These are phyloP conservation scores for Calocybe cyanea DNA, from an alignment of 768 basidiomycete species.

Conservation along the genomic window DNA sequence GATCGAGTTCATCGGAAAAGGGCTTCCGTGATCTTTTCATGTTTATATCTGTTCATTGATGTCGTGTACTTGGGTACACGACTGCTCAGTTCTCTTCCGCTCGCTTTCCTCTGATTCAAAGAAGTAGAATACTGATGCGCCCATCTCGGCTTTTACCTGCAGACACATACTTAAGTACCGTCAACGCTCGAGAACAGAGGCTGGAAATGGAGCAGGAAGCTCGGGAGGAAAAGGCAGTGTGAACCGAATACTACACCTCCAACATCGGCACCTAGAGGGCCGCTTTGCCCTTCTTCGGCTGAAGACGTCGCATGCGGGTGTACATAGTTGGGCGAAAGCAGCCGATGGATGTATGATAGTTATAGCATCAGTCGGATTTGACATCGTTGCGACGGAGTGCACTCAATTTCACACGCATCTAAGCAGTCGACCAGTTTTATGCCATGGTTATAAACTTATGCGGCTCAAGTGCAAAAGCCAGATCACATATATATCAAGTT, in stretches of 20 bases:
- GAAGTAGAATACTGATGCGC: neutral
- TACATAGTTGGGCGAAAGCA: neutral
- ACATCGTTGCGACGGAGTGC: too few relatives aligned
- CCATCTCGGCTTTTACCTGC: neutral
- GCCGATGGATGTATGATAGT: neutral
- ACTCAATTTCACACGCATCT: too few relatives aligned
- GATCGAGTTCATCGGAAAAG: too few relatives aligned
- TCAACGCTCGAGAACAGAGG: slow-evolving; percentile 36
- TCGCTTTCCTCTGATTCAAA: neutral
- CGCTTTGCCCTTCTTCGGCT: too few relatives aligned
- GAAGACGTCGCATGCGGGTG: too few relatives aligned
- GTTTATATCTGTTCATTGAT: too few relatives aligned
- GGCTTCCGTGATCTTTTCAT: too few relatives aligned
- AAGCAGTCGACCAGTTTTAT: too few relatives aligned
- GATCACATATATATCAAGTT: too few relatives aligned
- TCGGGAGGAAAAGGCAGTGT: neutral
- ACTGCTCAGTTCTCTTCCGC: neutral
- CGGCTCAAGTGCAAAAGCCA: too few relatives aligned
- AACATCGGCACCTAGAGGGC: too few relatives aligned
- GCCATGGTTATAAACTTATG: too few relatives aligned
- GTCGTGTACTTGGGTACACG: neutral
- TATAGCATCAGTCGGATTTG: neutral
- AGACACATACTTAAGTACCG: slow-evolving; percentile 64
- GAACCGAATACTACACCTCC: neutral
- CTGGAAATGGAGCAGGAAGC: neutral